Evolutionary conservation across 176 grass and related monocot genomes (phyloP).

Genomic region (Lolium perenne): DNA sequence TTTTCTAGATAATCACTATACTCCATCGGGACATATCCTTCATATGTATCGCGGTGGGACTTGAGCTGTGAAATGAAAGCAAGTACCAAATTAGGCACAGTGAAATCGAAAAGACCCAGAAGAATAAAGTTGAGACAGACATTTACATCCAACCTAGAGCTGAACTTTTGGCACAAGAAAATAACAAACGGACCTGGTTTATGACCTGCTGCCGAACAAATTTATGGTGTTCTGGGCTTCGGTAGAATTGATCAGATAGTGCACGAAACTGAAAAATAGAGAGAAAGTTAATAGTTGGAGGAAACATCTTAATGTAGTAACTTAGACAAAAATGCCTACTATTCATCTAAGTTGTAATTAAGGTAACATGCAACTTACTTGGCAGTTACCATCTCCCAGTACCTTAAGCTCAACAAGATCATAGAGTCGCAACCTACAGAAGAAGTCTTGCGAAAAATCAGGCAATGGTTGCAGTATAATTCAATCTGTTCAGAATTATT

Average conservation of each 20-base stretch:
- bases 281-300: slow-evolving; percentile 17
- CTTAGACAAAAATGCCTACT: not conserved
- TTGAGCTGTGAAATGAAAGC: slow-evolving; percentile 54
- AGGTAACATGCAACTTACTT: slow-evolving; percentile 51
- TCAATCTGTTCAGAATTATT: not conserved
- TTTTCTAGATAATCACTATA: slow-evolving; percentile 64
- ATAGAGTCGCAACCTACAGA: slow-evolving; percentile 65
- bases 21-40: slow-evolving; percentile 77
- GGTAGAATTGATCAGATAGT: slow-evolving; percentile 76
- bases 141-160: not conserved
- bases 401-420: slow-evolving; percentile 77
- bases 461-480: slow-evolving; percentile 1
- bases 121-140: not conserved
- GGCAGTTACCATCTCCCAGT: slow-evolving; percentile 75
- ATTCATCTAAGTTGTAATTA: not conserved
- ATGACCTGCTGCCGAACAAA: slow-evolving; percentile 70
- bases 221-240: slow-evolving; percentile 63
- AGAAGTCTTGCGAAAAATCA: slow-evolving; percentile 19
- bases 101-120: slow-evolving; percentile 18
- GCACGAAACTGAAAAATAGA: slow-evolving; percentile 58
- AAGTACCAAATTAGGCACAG: not conserved
- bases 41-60: slow-evolving; percentile 60
- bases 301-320: not conserved
- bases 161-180: slow-evolving; percentile 24
- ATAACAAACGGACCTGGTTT: slow-evolving; percentile 52